Evolutionary conservation across 1,284 basidiomycete genomes (phyloP), one percentile per base, ranked within the genome.

Genomic region (Macrocystidia cucumis): DNA sequence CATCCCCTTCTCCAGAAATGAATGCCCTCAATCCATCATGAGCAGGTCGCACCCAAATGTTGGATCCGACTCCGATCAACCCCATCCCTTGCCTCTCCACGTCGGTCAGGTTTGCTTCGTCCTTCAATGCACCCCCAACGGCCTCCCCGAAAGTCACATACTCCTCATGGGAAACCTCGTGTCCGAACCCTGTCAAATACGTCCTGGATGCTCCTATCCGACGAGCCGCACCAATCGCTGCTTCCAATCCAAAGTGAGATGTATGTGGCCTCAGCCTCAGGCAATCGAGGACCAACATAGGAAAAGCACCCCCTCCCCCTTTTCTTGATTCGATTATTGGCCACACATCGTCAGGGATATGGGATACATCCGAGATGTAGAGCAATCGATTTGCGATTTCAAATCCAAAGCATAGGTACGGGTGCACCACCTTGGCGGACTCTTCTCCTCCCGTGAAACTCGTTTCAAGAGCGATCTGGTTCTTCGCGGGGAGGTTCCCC

Each of bases 361-460:
- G 53, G 3, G 82, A 86, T 23, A 78, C 80, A 51, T 90, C 87
- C 17, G 82, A 82, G 36, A 89, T 65, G 55, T 88, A 87, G 9
- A 75, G 62, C 29, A 88, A 51, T 23, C 67, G 57, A 27, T 77
- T 62, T 43, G 74, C 66, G 19, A 90, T 67, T 45, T 78, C 67
- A 62, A 88, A 90, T n/a, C 80, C 84, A 44, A 81, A 69, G 48
- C 76, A 84, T 32, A 76, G 53, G 53, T 80, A 87, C 2, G 85
- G 84, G 9, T 62, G 58, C 16, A 76, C 60, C n/a, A 56, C 44
- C 2, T 32, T 31, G 9, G 8, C 32, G 21, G 18, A 24, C 2
- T 35, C 32, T 14, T 44, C 27, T 9, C 35, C 38, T 20, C 20
- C 21, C 24, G 42, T 37, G 16, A 46, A 32, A n/a, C 32, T 41